These are phyloP conservation scores for Cutaneotrichosporon sp. DNA, from an alignment of 1,284 basidiomycete genomes.

Conservation along the genomic window DNA sequence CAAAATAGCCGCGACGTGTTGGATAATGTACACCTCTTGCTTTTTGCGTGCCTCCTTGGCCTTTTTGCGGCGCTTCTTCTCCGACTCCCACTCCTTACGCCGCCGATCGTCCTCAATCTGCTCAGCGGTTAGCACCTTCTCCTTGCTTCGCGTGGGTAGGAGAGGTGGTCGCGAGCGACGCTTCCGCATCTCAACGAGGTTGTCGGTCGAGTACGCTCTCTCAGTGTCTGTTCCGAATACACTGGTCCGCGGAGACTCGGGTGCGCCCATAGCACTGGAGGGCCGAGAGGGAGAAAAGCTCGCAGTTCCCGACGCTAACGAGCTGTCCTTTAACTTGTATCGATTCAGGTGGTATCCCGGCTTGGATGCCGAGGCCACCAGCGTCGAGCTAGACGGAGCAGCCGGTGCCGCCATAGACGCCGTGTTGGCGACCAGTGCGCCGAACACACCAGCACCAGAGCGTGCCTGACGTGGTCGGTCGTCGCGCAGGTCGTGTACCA, in stretches of 20 bases:
- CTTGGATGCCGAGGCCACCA: conserved; percentile 53
- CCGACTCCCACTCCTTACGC: conserved; percentile 57
- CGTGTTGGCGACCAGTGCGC: conserved; percentile 69
- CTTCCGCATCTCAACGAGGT: conserved; percentile 35
- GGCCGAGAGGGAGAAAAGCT: conserved; percentile 16
- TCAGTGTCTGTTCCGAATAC: conserved; percentile 19
- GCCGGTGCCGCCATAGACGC: conserved; percentile 64
- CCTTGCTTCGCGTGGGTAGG: not conserved
- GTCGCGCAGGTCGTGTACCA: conserved; percentile 13
- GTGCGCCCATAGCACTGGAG: conserved; percentile 6
- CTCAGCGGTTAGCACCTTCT: conserved; percentile 42
- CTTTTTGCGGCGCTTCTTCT: conserved; percentile 50
- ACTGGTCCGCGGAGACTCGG: conserved; percentile 28
- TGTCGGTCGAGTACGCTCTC: conserved; percentile 29
- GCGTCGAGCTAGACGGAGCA: conserved; percentile 58
- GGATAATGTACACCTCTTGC: conserved; percentile 65
- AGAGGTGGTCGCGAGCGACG: conserved; percentile 35
- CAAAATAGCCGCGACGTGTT: conserved; percentile 82
- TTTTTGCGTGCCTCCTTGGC: conserved; percentile 59
- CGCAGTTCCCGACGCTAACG: conserved; percentile 8
- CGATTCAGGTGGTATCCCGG: conserved; percentile 10
- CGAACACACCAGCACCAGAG: conserved; percentile 67
- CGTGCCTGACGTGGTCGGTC: conserved; percentile 59
- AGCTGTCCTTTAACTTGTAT: conserved; percentile 7
- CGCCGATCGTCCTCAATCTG: conserved; percentile 39